These are phyloP conservation scores for Parachlorella kessleri DNA, from an alignment of 139 green algal species.

Conservation along the genomic window DNA sequence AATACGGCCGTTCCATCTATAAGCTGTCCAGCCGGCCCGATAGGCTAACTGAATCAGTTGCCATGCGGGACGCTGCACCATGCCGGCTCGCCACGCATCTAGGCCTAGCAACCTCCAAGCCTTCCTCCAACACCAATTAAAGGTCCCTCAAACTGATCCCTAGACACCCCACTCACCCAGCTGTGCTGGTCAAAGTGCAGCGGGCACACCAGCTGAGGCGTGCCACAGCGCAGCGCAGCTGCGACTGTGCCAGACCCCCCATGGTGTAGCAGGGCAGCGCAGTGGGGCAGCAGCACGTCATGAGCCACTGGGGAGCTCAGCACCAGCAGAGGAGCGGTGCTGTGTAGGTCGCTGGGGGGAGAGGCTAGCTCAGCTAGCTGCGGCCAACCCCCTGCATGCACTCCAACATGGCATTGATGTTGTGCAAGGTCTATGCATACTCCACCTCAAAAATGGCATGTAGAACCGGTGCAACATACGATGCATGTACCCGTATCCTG, in stretches of 20 bases:
- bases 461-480: neutral
- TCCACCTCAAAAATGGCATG: neutral
- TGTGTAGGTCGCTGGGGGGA: neutral
- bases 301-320: constrained; percentile 38
- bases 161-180: constrained; percentile 8
- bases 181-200: constrained; percentile 74
- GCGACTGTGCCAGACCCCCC: constrained; percentile 58
- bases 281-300: constrained; percentile 50
- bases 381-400: neutral
- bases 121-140: neutral
- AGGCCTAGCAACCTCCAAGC: neutral
- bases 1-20: neutral
- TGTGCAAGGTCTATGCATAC: neutral
- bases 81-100: neutral
- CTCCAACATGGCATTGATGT: neutral
- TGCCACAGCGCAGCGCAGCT: constrained; percentile 34
- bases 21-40: too few species aligned
- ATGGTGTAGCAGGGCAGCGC: constrained; percentile 55
- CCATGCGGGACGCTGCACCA: neutral
- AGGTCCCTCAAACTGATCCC: neutral
- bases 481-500: neutral
- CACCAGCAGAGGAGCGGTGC: constrained; percentile 5
- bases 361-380: neutral
- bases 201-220: constrained; percentile 54
- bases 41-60: too few species aligned